phyloP scores from a whole-genome alignment of 2,329 filamentous ascomycete species.

The Ascosphaera apis region DNA sequence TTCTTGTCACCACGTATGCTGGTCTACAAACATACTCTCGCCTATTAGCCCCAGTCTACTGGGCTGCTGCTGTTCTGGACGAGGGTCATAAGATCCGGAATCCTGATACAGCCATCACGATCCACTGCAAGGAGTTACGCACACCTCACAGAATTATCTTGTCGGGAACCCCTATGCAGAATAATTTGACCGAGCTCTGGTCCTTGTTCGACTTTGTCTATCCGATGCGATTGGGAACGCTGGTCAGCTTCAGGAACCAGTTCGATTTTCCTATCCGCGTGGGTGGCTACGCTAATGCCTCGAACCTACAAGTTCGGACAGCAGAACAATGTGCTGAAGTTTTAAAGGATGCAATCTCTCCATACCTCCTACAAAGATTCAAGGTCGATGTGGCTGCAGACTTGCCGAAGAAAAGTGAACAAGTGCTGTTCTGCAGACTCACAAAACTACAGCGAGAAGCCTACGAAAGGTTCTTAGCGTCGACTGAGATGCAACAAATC shows the following conservation, averaged over 20 bases:
- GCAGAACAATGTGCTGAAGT: slow-evolving; percentile 87
- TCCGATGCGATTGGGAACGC: slow-evolving; percentile 78
- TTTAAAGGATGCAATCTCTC: slow-evolving; percentile 77
- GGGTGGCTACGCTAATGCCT: slow-evolving; percentile 87
- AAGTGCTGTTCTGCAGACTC: slow-evolving; percentile 87
- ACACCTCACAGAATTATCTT: slow-evolving; percentile 81
- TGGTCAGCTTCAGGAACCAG: slow-evolving; percentile 72
- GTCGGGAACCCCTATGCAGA: slow-evolving; percentile 93
- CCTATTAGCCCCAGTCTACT: slow-evolving; percentile 58
- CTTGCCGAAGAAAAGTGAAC: slow-evolving; percentile 84
- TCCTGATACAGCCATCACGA: slow-evolving; percentile 80
- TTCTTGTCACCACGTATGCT: slow-evolving; percentile 86
- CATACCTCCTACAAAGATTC: slow-evolving; percentile 75
- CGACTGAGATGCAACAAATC: slow-evolving; percentile 69
- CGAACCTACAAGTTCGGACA: slow-evolving; percentile 81
- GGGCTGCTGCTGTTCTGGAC: slow-evolving; percentile 85
- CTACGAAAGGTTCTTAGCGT: slow-evolving; percentile 61
- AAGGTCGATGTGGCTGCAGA: slow-evolving; percentile 89
- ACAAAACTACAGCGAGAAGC: slow-evolving; percentile 55
- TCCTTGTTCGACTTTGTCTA: slow-evolving; percentile 95
- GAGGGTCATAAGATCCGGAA: slow-evolving; percentile 98
- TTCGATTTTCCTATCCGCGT: slow-evolving; percentile 88
- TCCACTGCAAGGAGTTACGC: slow-evolving; percentile 80
- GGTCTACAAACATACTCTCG: slow-evolving; percentile 84
- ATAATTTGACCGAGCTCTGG: slow-evolving; percentile 87